Conservation (phyloP, 2,329 filamentous ascomycete genomes). For the Colletotrichum scovillei region DNA sequence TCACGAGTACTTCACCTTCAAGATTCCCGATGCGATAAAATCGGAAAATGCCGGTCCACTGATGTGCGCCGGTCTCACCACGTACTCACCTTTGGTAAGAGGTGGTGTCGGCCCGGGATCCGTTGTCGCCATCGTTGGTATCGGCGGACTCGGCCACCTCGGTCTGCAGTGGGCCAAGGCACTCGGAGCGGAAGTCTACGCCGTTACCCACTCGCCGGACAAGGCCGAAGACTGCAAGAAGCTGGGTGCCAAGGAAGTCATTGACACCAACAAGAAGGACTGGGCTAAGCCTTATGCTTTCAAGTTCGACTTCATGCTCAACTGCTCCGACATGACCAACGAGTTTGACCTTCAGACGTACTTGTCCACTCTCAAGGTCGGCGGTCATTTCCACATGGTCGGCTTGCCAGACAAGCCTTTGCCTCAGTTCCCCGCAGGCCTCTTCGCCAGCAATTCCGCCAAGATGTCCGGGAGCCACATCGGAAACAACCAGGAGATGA, state of each 20-base stretch:
- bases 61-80: conserved; percentile 82
- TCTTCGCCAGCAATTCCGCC: conserved; percentile 53
- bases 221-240: conserved; percentile 71
- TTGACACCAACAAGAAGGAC: conserved; percentile 58
- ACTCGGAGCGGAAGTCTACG: conserved; percentile 74
- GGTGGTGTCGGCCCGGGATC: conserved; percentile 78
- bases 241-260: conserved; percentile 70
- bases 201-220: conserved; percentile 68
- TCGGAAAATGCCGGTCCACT: conserved; percentile 71
- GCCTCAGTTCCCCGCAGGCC: conserved; percentile 52
- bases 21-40: conserved; percentile 64
- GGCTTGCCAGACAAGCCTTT: conserved; percentile 66
- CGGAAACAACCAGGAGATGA: conserved; percentile 70
- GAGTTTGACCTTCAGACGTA: conserved; percentile 66
- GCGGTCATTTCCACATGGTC: conserved; percentile 67
- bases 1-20: conserved; percentile 69
- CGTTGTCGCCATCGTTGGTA: conserved; percentile 76
- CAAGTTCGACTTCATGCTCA: conserved; percentile 63
- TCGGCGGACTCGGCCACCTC: conserved; percentile 81
- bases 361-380: conserved; percentile 62
- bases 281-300: conserved; percentile 68
- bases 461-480: conserved; percentile 64
- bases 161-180: conserved; percentile 78
- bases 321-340: conserved; percentile 61
- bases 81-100: conserved; percentile 75